phyloP scores from a whole-genome alignment of 805 yeast species.

The Wickerhamomyces xylosicus region DNA sequence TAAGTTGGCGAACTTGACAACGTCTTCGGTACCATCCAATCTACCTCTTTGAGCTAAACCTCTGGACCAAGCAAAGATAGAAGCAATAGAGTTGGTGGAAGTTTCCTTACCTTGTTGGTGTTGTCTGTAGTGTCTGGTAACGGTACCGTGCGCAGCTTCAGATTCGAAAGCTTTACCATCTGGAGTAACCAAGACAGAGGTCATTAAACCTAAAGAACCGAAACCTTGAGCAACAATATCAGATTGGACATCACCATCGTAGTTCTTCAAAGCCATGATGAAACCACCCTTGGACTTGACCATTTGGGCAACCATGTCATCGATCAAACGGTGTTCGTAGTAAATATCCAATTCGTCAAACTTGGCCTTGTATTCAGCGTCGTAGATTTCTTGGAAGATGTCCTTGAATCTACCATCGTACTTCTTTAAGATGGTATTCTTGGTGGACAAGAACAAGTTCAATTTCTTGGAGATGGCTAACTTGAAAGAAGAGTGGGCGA shows the following conservation, averaged over 20 bases:
- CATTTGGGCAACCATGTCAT: constrained; percentile 88
- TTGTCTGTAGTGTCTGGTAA: constrained; percentile 77
- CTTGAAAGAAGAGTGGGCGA: constrained; percentile 74
- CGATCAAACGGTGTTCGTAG: constrained; percentile 76
- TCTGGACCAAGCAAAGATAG: constrained; percentile 82
- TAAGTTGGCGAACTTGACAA: constrained; percentile 51
- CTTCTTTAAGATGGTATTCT: constrained; percentile 72
- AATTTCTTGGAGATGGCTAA: constrained; percentile 55
- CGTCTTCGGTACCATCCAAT: constrained; percentile 62
- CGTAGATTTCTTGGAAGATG: constrained; percentile 61
- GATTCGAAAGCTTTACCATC: constrained; percentile 81
- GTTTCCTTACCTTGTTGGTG: constrained; percentile 77
- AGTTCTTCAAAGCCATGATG: constrained; percentile 72
- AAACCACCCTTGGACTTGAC: constrained; percentile 77
- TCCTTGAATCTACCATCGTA: constrained; percentile 81
- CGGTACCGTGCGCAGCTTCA: constrained; percentile 86
- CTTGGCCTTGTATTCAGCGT: constrained; percentile 39
- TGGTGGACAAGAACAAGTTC: constrained; percentile 62
- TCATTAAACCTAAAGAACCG: constrained; percentile 78
- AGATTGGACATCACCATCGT: constrained; percentile 80
- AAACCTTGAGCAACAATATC: constrained; percentile 85
- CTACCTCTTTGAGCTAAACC: constrained; percentile 77
- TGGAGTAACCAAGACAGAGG: constrained; percentile 73
- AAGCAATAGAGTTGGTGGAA: constrained; percentile 77
- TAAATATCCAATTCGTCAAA: constrained; percentile 54